Base-by-base conservation (phyloP, 345 rosid species). In the Geranium brycei region DNA sequence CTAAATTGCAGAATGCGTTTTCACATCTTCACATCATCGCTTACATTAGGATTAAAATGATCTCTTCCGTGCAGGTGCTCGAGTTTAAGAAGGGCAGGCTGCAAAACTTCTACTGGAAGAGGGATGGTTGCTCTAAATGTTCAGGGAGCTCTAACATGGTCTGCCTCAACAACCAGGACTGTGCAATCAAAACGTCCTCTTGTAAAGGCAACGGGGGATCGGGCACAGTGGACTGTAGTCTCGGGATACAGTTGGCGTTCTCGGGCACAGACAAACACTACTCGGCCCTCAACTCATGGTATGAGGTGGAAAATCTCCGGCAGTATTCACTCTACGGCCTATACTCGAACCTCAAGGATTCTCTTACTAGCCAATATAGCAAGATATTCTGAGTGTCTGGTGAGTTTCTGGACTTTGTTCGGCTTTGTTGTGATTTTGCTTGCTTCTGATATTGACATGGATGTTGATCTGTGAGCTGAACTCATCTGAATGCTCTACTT, bases 261-360 rank as follows among this genome's bases (percentile, higher is more conserved):
- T 91, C 97, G 1, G 99, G 99, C 61, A 93, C 97, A 0, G 99
- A 93, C 71, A 91, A 93, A 77, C 99, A 93, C 73, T 75, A 80
- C 62, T 72, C 87, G 1, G 89, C 69, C 5, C 80, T 93, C 67
- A 93, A 93, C 71, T 88, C 99, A 3, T 93, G 99, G 99, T 93
- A 93, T 28, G 97, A 93, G 70, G 91, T 93, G 28, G 87, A 83
- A 57, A 93, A 90, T 64, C 87, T 93, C 53, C 77, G 95, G 51
- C 97, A 93, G 77, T 93, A 90, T 79, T 93, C 99, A 0, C 97
- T 93, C 58, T 91, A 73, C 63, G 86, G 87, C 68, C 95, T 93
- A 61, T 93, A 90, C 76, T 76, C 88, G 40, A 90, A 93, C 83
- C 80, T 93, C 41, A 83, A 61, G 68, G 83, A 77, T 73, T 90